These are phyloP conservation scores for Ophiosphaerella narmari DNA, from an alignment of 2,329 filamentous ascomycete genomes.

Conservation along the genomic window DNA sequence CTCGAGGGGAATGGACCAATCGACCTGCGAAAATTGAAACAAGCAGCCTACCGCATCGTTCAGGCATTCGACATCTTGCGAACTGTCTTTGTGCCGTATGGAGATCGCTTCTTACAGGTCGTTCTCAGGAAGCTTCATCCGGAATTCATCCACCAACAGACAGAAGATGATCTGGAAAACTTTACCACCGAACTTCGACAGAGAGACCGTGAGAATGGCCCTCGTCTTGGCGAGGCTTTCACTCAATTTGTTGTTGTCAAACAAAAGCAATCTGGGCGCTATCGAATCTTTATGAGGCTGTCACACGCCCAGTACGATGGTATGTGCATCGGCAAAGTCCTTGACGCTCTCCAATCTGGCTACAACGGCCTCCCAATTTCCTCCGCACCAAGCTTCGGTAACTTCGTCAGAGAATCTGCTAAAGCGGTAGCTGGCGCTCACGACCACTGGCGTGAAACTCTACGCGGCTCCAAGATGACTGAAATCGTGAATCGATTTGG, in stretches of 20 bases:
- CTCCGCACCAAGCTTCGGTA: constrained; percentile 37
- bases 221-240: constrained; percentile 36
- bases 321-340: constrained; percentile 37
- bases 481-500: constrained; percentile 39
- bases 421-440: constrained; percentile 35
- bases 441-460: constrained; percentile 38
- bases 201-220: constrained; percentile 35
- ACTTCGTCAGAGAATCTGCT: constrained; percentile 35
- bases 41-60: constrained; percentile 36
- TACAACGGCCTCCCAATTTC: constrained; percentile 41
- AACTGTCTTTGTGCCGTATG: constrained; percentile 42
- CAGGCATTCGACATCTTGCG: constrained; percentile 42
- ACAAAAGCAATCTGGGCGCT: constrained; percentile 33
- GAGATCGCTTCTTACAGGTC: constrained; percentile 41
- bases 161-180: constrained; percentile 33
- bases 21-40: constrained; percentile 39
- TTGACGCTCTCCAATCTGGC: constrained; percentile 31
- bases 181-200: constrained; percentile 36
- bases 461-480: constrained; percentile 42
- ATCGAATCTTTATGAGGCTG: constrained; percentile 40
- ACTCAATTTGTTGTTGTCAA: constrained; percentile 39
- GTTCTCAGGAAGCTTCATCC: constrained; percentile 37
- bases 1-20: constrained; percentile 36
- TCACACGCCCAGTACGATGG: constrained; percentile 45
- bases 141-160: constrained; percentile 38